Evolutionary conservation across 1,139 yeast species (phyloP).

Genomic region (Candida sanyaensis): DNA sequence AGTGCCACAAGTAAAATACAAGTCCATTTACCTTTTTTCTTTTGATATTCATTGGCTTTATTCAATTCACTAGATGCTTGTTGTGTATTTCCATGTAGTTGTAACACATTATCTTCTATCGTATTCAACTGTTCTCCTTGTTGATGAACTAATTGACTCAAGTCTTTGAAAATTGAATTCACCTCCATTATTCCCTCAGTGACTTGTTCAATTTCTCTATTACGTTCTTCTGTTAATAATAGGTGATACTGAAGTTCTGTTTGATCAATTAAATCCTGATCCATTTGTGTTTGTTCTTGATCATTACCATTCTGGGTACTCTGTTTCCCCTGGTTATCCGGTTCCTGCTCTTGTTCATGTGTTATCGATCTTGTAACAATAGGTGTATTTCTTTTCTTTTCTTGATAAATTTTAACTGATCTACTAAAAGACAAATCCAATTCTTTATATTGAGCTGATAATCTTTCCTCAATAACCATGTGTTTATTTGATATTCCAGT

Average conservation of each 20-base stretch:
- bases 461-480: conserved; percentile 40
- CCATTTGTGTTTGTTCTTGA: conserved; percentile 30
- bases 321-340: conserved; percentile 23
- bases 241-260: conserved; percentile 77
- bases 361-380: conserved; percentile 12
- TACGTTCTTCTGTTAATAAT: conserved; percentile 69
- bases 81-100: conserved; percentile 65
- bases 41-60: conserved; percentile 77
- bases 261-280: conserved; percentile 45
- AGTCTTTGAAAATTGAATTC: conserved; percentile 78
- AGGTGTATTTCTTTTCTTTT: conserved; percentile 31
- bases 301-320: conserved; percentile 19
- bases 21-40: conserved; percentile 70
- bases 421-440: conserved; percentile 37
- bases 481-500: conserved; percentile 36
- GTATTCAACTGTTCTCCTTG: conserved; percentile 86
- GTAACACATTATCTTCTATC: conserved; percentile 74
- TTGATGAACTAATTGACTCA: conserved; percentile 74
- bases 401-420: conserved; percentile 30
- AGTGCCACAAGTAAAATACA: conserved; percentile 58
- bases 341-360: conserved; percentile 16
- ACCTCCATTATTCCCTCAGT: conserved; percentile 81
- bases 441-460: conserved; percentile 38
- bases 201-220: conserved; percentile 69
- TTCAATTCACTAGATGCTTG: conserved; percentile 69